These are phyloP conservation scores for Climacium dendroides DNA, from an alignment of 225 moss, liverwort and hornwort genomes.

Conservation along the genomic window DNA sequence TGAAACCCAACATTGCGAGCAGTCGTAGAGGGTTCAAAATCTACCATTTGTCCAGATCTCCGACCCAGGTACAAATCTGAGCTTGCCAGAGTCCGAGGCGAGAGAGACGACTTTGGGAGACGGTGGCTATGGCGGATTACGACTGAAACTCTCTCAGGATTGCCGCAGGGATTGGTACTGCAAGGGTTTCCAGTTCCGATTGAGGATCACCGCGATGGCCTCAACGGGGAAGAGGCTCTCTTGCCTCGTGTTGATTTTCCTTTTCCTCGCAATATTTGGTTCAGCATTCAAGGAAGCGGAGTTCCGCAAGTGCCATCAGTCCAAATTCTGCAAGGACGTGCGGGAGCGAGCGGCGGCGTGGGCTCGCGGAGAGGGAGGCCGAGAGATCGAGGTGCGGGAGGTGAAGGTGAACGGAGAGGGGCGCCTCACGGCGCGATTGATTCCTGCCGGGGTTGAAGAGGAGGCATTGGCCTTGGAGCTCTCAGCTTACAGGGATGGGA, in stretches of 20 bases:
- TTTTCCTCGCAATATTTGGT: background rate
- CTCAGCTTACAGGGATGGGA: slow-evolving; percentile 70
- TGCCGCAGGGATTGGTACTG: background rate
- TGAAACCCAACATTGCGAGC: background rate
- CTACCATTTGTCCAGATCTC: background rate
- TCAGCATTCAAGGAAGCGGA: slow-evolving; percentile 74
- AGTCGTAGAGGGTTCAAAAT: background rate
- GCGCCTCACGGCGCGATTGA: slow-evolving; percentile 50
- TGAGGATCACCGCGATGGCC: background rate
- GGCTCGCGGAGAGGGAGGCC: slow-evolving; percentile 31
- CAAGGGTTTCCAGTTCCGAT: background rate
- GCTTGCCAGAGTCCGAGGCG: background rate
- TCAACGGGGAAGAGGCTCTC: background rate
- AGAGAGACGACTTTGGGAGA: background rate
- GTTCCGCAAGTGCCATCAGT: slow-evolving; percentile 76
- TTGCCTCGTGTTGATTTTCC: background rate
- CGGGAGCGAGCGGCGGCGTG: slow-evolving; percentile 45
- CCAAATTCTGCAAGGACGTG: slow-evolving; percentile 74
- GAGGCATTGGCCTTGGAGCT: slow-evolving; percentile 56
- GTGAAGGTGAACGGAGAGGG: slow-evolving; percentile 49
- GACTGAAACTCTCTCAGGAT: background rate
- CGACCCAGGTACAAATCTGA: background rate
- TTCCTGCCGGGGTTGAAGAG: slow-evolving; percentile 19
- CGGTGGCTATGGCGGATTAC: background rate
- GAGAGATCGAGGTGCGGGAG: slow-evolving; percentile 37